These are phyloP conservation scores for Peniophora sp. DNA, from an alignment of 1,284 basidiomycete genomes.

Conservation along the genomic window DNA sequence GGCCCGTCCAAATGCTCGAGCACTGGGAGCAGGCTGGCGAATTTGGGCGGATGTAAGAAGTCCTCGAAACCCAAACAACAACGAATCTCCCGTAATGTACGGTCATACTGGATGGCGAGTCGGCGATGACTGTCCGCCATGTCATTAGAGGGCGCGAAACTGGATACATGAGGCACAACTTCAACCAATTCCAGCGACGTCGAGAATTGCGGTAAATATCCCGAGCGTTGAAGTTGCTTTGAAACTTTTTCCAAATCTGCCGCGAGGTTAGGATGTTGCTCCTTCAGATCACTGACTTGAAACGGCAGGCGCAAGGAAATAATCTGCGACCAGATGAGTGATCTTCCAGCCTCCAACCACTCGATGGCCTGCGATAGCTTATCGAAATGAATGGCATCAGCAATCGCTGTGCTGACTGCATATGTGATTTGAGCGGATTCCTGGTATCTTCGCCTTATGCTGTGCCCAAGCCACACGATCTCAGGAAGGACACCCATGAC, in stretches of 20 bases:
- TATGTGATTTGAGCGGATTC: background rate
- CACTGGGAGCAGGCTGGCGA: background rate
- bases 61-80: conserved; percentile 2
- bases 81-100: conserved; percentile 2
- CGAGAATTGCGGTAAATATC: too few relatives aligned
- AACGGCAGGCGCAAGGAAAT: background rate
- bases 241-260: background rate
- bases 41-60: conserved; percentile 3
- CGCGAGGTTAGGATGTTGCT: background rate
- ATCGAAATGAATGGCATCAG: background rate
- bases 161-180: background rate
- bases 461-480: background rate
- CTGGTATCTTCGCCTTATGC: background rate
- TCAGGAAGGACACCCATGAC: conserved; percentile 10
- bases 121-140: background rate
- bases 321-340: background rate
- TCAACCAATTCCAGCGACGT: too few relatives aligned
- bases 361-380: background rate
- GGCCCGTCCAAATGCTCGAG: background rate
- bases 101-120: background rate
- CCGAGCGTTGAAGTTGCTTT: background rate
- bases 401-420: background rate
- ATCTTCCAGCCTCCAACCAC: background rate
- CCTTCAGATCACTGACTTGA: background rate
- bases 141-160: too few relatives aligned